Conservation (phyloP, 192 early-diverging fungal species). For the Mortierella antarctica region DNA sequence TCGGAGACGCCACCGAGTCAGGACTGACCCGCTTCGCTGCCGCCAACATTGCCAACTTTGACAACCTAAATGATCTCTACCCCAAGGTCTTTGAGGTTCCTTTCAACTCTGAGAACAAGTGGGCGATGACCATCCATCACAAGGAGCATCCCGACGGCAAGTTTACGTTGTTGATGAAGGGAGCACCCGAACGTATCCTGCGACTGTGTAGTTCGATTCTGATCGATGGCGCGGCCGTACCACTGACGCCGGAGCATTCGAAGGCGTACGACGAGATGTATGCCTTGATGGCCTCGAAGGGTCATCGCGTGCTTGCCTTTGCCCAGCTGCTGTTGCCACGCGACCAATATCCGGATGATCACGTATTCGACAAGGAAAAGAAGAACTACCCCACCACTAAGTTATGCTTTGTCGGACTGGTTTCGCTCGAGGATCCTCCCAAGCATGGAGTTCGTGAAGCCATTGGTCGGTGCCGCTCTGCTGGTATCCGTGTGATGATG, state of each 20-base stretch:
- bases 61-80: slow-evolving; percentile 71
- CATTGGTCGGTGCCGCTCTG: slow-evolving; percentile 88
- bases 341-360: slow-evolving; percentile 74
- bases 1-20: slow-evolving; percentile 96
- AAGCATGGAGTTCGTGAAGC: slow-evolving; percentile 98
- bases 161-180: slow-evolving; percentile 91
- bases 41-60: slow-evolving; percentile 76
- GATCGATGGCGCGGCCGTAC: slow-evolving; percentile 58
- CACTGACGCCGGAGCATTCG: slow-evolving; percentile 73
- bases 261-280: slow-evolving; percentile 79
- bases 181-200: slow-evolving; percentile 94
- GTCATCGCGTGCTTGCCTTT: slow-evolving; percentile 96
- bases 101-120: slow-evolving; percentile 96
- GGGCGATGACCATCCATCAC: slow-evolving; percentile 90
- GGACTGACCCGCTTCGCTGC: slow-evolving; percentile 88
- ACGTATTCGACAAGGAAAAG: slow-evolving; percentile 78
- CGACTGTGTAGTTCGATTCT: slow-evolving; percentile 82
- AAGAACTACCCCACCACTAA: slow-evolving; percentile 76
- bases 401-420: slow-evolving; percentile 84
- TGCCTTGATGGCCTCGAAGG: slow-evolving; percentile 89
- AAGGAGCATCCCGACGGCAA: slow-evolving; percentile 75
- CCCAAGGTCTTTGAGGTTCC: slow-evolving; percentile 95
- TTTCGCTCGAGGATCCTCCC: slow-evolving; percentile 94
- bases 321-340: slow-evolving; percentile 78
- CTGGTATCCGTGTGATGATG: slow-evolving; percentile 98